Percentiles rank a stretch among this genome's conserved stretches.
phyloP scores from a whole-genome alignment of 306 rosid species.

The Trifolium subterraneum region DNA sequence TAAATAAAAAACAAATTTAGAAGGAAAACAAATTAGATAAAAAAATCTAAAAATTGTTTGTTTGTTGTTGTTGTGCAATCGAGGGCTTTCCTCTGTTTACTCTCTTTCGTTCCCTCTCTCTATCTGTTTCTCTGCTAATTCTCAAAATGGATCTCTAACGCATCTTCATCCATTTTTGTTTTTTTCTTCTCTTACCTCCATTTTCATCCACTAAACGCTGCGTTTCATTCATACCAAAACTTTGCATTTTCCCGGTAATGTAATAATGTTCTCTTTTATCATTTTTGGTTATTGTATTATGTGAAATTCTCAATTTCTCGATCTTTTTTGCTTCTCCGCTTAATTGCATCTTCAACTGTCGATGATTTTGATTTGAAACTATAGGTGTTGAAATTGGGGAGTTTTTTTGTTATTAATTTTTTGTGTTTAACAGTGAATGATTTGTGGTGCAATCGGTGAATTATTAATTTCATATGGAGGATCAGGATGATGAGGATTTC shows the following conservation, averaged over 20 bases:
- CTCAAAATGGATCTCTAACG: slow-evolving; percentile 58
- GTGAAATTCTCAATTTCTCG: slow-evolving; percentile 42
- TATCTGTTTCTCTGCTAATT: slow-evolving; percentile 43
- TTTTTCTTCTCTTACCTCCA: not conserved
- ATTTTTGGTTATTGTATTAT: slow-evolving; percentile 31
- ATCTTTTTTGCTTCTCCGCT: too few relatives aligned
- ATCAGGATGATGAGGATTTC: slow-evolving; percentile 91
- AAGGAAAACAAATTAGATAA: too few relatives aligned
- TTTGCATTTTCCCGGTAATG: slow-evolving; percentile 30
- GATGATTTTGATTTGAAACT: slow-evolving; percentile 23
- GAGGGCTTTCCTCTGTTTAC: slow-evolving; percentile 43
- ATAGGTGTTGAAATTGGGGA: too few relatives aligned
- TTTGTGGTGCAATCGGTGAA: too few relatives aligned
- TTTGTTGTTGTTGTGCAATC: too few relatives aligned
- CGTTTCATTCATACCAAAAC: too few relatives aligned
- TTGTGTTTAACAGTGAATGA: slow-evolving; percentile 19
- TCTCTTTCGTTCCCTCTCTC: slow-evolving; percentile 24
- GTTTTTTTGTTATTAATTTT: too few relatives aligned
- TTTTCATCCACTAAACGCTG: too few relatives aligned
- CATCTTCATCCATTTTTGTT: slow-evolving; percentile 25
- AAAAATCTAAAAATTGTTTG: too few relatives aligned
- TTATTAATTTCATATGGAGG: slow-evolving; percentile 91
- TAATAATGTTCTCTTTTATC: slow-evolving; percentile 29
- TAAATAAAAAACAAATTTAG: too few relatives aligned
- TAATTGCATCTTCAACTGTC: slow-evolving; percentile 36